Evolutionary conservation across 73 alveolate genomes (phyloP).

Genomic region (Paramecium biaurelia): DNA sequence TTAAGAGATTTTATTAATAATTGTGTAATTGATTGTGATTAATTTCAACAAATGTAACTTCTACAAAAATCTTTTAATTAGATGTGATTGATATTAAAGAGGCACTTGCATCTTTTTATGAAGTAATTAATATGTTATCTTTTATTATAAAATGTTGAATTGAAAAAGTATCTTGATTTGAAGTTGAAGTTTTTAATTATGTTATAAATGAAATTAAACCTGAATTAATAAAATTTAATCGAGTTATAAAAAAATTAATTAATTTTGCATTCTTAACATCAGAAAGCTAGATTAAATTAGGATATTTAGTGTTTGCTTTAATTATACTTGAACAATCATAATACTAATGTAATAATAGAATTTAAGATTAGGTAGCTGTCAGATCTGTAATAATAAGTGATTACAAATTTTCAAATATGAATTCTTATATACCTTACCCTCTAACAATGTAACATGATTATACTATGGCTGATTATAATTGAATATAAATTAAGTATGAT

Average conservation of each 20-base stretch:
- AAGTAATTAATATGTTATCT: neutral
- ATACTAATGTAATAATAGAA: neutral
- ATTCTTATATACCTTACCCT: neutral
- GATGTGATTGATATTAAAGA: neutral
- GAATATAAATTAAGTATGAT: neutral
- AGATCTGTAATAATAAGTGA: neutral
- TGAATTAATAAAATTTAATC: neutral
- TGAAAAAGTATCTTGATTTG: neutral
- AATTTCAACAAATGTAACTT: neutral
- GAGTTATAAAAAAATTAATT: neutral
- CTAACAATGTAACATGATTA: neutral
- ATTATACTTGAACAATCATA: neutral
- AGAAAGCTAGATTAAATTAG: neutral
- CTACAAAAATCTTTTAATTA: neutral
- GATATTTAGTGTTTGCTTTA: neutral
- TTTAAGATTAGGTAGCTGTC: neutral
- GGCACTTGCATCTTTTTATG: neutral
- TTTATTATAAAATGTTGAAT: neutral
- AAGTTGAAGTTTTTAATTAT: neutral
- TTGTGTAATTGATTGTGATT: neutral
- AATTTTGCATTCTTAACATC: neutral
- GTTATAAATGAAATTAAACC: neutral
- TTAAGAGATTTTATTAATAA: neutral
- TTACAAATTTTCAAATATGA: neutral
- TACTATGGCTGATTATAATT: neutral